A percentile compares a stretch with the other conserved stretches of the same genome.
phyloP scores from a whole-genome alignment of 225 moss, liverwort and hornwort genomes.

The Climacium dendroides region DNA sequence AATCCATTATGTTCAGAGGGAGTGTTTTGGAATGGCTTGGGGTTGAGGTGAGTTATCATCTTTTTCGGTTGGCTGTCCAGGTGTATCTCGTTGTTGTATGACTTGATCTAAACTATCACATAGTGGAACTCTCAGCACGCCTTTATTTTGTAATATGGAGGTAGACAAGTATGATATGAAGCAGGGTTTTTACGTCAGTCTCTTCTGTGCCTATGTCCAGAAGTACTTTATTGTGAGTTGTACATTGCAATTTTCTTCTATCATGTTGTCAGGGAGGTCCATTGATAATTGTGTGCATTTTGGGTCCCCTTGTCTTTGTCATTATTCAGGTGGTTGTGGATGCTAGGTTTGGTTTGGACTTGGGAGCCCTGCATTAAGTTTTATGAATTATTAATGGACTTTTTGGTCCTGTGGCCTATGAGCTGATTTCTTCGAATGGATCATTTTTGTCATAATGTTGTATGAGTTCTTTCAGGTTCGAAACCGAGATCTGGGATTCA shows the following conservation, averaged over 20 bases:
- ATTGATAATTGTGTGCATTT: not conserved
- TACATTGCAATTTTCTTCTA: too few species aligned
- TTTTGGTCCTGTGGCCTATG: too few species aligned
- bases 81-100: too few species aligned
- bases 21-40: too few species aligned
- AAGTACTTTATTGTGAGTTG: not conserved
- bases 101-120: not conserved
- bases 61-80: too few species aligned
- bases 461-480: too few species aligned
- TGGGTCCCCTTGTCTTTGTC: not conserved
- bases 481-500: not conserved
- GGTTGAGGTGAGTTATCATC: too few species aligned
- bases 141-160: not conserved
- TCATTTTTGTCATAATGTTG: not conserved
- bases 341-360: not conserved
- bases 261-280: not conserved
- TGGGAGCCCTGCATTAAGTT: not conserved
- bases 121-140: not conserved
- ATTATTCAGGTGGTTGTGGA: not conserved
- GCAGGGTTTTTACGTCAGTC: not conserved
- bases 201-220: not conserved
- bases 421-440: not conserved
- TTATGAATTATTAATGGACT: not conserved
- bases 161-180: not conserved
- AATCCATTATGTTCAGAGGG: too few species aligned